These are phyloP conservation scores for Hyaloscypha bicolor DNA, from an alignment of 495 filamentous ascomycete genomes.

Conservation along the genomic window DNA sequence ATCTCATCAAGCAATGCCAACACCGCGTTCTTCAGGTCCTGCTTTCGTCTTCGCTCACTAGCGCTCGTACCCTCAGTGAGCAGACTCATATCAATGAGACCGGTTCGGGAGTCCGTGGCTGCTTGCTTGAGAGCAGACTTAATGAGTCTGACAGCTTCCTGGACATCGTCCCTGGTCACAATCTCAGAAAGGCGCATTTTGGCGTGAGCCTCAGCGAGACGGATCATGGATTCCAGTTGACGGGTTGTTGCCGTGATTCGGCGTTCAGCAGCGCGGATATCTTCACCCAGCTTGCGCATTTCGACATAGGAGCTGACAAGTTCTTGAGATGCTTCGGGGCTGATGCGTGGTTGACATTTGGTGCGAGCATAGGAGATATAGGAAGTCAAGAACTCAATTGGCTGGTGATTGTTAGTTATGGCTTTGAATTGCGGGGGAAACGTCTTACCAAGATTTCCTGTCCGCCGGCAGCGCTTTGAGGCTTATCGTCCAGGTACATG, in stretches of 20 bases:
- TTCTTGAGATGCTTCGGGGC: constrained; percentile 72
- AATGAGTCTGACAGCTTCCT: constrained; percentile 91
- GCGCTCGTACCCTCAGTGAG: constrained; percentile 90
- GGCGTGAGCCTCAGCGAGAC: constrained; percentile 92
- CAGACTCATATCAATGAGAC: constrained; percentile 94
- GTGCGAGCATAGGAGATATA: constrained; percentile 98
- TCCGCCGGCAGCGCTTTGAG: constrained; percentile 72
- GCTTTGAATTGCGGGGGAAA: neutral
- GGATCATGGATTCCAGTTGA: constrained; percentile 96
- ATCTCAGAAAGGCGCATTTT: constrained; percentile 84
- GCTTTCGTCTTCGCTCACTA: constrained; percentile 75
- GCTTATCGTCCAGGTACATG: constrained; percentile 96
- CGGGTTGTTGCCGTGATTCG: constrained; percentile 96
- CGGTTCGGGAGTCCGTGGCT: constrained; percentile 87
- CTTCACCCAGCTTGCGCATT: constrained; percentile 94
- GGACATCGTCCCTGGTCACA: constrained; percentile 82
- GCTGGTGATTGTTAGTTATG: constrained; percentile 45
- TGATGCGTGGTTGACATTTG: constrained; percentile 80
- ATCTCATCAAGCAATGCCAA: constrained; percentile 78
- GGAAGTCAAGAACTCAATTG: constrained; percentile 90
- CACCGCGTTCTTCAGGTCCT: constrained; percentile 83
- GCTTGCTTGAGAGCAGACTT: constrained; percentile 94
- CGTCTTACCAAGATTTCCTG: constrained; percentile 77
- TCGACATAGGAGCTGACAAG: constrained; percentile 89
- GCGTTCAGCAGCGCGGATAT: constrained; percentile 89